These are phyloP conservation scores for Coemansia sp. DNA, from an alignment of 192 early-diverging fungal genomes.

Conservation along the genomic window DNA sequence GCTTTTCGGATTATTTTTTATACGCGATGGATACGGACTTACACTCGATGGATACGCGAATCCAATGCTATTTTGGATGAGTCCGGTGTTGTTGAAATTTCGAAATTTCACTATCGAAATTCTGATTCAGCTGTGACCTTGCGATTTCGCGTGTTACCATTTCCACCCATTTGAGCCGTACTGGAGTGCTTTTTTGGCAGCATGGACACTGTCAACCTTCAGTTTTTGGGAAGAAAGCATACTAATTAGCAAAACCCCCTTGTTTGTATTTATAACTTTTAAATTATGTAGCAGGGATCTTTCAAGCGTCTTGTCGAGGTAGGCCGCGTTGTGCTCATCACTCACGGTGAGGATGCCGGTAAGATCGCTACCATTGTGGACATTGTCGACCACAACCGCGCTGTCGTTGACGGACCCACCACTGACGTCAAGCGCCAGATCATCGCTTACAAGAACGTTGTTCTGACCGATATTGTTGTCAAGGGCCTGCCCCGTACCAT, in stretches of 20 bases:
- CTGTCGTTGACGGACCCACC: slow-evolving; percentile 97
- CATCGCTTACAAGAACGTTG: slow-evolving; percentile 86
- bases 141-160: not conserved
- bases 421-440: slow-evolving; percentile 89
- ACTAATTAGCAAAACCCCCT: not conserved
- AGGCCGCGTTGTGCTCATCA: slow-evolving; percentile 97
- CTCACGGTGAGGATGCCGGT: slow-evolving; percentile 91
- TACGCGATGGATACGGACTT: not conserved
- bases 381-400: slow-evolving; percentile 99
- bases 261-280: not conserved
- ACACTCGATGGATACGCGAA: not conserved
- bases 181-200: not conserved
- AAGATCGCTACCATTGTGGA: slow-evolving; percentile 99
- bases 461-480: slow-evolving; percentile 89
- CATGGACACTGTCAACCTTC: too few species aligned
- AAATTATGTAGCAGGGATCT: slow-evolving; percentile 52
- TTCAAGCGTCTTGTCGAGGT: slow-evolving; percentile 96
- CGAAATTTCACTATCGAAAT: not conserved
- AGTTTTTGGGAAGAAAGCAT: not conserved
- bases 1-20: not conserved
- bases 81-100: not conserved
- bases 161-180: not conserved
- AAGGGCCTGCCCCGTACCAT: slow-evolving; percentile 82
- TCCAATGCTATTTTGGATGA: not conserved
- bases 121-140: not conserved